Base-by-base conservation (phyloP, 2,329 filamentous ascomycete genomes). In the Plectosphaerella sp. region DNA sequence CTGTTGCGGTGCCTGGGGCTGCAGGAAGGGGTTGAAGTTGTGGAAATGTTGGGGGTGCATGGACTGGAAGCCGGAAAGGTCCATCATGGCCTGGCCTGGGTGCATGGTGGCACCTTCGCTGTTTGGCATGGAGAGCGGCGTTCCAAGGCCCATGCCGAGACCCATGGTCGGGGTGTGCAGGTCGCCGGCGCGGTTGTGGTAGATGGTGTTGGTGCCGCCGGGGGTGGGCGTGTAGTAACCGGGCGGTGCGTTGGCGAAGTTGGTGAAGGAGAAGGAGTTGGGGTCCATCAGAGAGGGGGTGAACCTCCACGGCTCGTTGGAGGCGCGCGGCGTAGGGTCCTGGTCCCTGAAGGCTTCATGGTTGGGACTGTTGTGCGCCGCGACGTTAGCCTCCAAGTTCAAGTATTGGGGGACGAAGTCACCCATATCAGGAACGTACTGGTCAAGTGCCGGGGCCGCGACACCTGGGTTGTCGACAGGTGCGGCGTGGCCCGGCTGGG, bases 211-310 rank as follows among this genome's bases (percentile, higher is more conserved):
- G 57, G 85, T 87, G 45, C 88, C 88, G 57, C 88, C 89, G 2
- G 91, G 88, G 1, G 90, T 95, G 2, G 92, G 89, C 8, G 91
- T 92, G 70, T 96, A 97, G 70, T 94, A 94, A 14, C 87, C 89
- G 15, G 88, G 82, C 45, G 87, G 82, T 58, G 92, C 88, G 68
- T 89, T 90, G 58, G 87, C 84, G 64, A 96, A 93, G 52, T 80
- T 79, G 54, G 84, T 79, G 70, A 96, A 97, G 22, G 84, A 83
- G 67, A 90, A 90, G 28, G 89, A 88, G 67, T 87, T 91, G 16
- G 91, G 85, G 65, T 97, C 93, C 65, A 97, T 80, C 52, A 96
- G 76, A 20, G 91, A 94, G 4, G 92, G 91, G 3, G 92, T 96
- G 64, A 96, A 91, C 59, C 88, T 83, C 86, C 92, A 94, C 61